phyloP scores from a whole-genome alignment of 2,329 filamentous ascomycete species.

The Pseudofabraea citricarpa region DNA sequence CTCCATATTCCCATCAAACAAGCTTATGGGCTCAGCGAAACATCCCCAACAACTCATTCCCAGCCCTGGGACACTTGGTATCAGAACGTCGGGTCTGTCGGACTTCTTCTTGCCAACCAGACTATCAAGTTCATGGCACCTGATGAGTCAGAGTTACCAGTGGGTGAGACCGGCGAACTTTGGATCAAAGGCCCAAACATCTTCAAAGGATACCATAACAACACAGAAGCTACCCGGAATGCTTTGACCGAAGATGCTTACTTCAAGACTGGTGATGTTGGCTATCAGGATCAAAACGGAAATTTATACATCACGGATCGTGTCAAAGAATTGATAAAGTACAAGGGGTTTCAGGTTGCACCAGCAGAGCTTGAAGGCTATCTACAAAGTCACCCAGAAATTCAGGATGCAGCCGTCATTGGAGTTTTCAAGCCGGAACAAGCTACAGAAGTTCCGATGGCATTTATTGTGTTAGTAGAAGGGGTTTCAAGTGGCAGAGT shows the following conservation, averaged over 20 bases:
- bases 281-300: slow-evolving; percentile 67
- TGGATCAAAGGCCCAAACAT: slow-evolving; percentile 74
- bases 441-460: slow-evolving; percentile 48
- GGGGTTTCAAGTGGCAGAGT: slow-evolving; percentile 32
- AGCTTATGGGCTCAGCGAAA: slow-evolving; percentile 84
- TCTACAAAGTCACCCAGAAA: slow-evolving; percentile 41
- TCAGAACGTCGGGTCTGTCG: slow-evolving; percentile 74
- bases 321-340: slow-evolving; percentile 60
- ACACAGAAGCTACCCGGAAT: slow-evolving; percentile 61
- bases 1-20: slow-evolving; percentile 78
- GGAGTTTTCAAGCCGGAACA: slow-evolving; percentile 43
- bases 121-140: slow-evolving; percentile 67
- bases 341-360: slow-evolving; percentile 65
- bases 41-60: slow-evolving; percentile 66
- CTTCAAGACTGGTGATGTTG: slow-evolving; percentile 70
- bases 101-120: slow-evolving; percentile 71
- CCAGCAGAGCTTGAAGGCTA: slow-evolving; percentile 61
- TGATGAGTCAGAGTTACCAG: slow-evolving; percentile 37
- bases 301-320: slow-evolving; percentile 89
- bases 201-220: slow-evolving; percentile 72
- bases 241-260: slow-evolving; percentile 31
- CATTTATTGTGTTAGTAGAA: slow-evolving; percentile 44
- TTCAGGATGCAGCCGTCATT: slow-evolving; percentile 50
- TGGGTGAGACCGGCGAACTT: slow-evolving; percentile 46
- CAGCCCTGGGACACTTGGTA: slow-evolving; percentile 7